Base-by-base conservation (phyloP, 441 rosid genomes). In the Bruguiera hainesii region DNA sequence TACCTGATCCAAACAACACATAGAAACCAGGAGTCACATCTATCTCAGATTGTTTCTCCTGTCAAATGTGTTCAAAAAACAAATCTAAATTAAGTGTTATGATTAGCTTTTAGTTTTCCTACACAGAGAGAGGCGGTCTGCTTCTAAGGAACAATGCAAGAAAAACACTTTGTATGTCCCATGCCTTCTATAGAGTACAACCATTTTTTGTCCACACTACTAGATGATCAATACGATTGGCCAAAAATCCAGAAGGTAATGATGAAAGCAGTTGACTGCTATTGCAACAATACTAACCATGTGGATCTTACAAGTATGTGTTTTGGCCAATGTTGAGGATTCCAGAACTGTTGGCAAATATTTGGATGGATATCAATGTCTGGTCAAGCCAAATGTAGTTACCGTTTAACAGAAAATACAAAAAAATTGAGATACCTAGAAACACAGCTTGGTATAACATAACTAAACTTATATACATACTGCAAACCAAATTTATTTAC, bases 21-120 rank as follows among this genome's bases (percentile, higher is more conserved):
- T 26, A 26, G 26, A 26, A 26, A 1, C 26, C 26, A 26, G 26
- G 26, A 26, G 26, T 26, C 26, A 94, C 96, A 65, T 94, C 98
- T 74, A 94, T 89, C 76, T 94, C 98, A 61, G 98, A 94, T 68
- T 88, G 88, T 71, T 94, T 96, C 81, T 89, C 81, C 98, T 88
- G 89, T 68, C 63, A 56, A 20, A 60, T 71, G 69, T n/a, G 15
- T 64, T 64, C 29, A 66, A 66, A 46, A 61, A 19, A 28, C 51
- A 53, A 70, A 61, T 48, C 64, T 2, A 64, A 48, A 58, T 49
- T 63, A 50, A 29, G 52, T 21, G 30, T 51, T 9, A 26, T 50
- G 16, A 46, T 23, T 21, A 71, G 42, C 51, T 39, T 7, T 30
- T 31, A 5, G 8, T 2, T 63, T 11, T 23, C 33, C 58, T 63